Evolutionary conservation across 2,329 filamentous ascomycete genomes (phyloP).

Genomic region (Nannizziopsis arthrosporioides): DNA sequence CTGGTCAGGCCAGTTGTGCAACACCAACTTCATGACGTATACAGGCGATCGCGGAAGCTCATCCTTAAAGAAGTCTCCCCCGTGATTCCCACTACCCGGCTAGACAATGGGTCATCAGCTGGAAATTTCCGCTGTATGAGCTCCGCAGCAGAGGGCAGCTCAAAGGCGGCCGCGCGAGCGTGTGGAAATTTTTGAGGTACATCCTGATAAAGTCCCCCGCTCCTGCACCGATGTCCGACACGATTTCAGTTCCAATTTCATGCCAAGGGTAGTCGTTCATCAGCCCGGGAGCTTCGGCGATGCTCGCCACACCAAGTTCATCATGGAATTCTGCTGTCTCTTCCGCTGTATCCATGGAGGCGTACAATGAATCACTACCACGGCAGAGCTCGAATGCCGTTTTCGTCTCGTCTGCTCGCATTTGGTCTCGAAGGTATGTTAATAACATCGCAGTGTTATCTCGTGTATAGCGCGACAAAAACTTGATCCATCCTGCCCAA

Average conservation of each 20-base stretch:
- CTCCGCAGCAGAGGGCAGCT: not conserved
- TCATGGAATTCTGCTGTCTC: not conserved
- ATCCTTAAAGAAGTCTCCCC: conserved; percentile 3
- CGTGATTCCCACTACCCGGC: not conserved
- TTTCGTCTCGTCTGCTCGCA: not conserved
- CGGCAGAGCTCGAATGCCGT: not conserved
- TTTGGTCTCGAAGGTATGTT: not conserved
- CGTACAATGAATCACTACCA: not conserved
- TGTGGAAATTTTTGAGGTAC: not conserved
- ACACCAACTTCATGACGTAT: not conserved
- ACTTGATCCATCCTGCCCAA: conserved; percentile 1
- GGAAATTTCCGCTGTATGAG: not conserved
- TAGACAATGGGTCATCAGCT: not conserved
- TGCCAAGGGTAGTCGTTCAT: not conserved
- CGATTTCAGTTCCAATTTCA: not conserved
- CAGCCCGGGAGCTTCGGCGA: not conserved
- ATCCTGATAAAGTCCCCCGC: not conserved
- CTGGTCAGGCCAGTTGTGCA: not conserved
- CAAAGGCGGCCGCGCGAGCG: not conserved
- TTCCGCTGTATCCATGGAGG: not conserved
- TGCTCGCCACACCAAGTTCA: not conserved
- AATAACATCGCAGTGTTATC: not conserved
- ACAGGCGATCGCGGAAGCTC: not conserved
- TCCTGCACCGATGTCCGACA: not conserved
- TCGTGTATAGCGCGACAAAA: not conserved